Evolutionary conservation across 768 basidiomycete species (phyloP), one percentile per base, ranked within the genome.

Genomic region (Clathrus columnatus): DNA sequence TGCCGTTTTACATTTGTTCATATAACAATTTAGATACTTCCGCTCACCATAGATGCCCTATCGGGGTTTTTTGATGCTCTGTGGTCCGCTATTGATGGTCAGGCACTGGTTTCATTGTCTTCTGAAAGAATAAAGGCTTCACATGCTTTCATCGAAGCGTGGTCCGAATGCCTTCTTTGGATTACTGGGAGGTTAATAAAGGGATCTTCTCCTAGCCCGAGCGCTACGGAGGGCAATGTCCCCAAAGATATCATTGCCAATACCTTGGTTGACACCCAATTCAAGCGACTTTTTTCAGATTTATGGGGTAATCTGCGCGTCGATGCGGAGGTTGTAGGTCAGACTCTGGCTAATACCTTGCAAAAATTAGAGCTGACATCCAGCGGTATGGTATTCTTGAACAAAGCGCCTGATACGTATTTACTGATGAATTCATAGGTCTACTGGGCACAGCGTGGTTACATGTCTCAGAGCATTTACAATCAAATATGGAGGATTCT

Each of bases 61-160:
- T 60, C 71, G 2, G 73, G 75, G 26, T 70, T 95, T 43, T 87
- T 91, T 64, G 69, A 73, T 0, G 80, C 89, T 0, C 83, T 97
- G 62, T 96, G 93, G 91, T 78, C 82, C 16, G 91, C 89, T 0
- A 67, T 90, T 1, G 83, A 87, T 50, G 79, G 80, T 5, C 78
- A 81, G 21, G 81, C 85, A 0, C 73, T 88, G 4, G 79, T 75
- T 30, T 73, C 81, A 0, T 73, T 85, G 42, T 47, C 54, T 29
- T 47, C 54, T 6, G 54, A 55, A 29, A 45, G 44, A n/a, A 45
- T 36, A 8, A 74, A 83, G 48, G 72, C 77, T 10, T 78, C 78
- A 4, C 76, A 82, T 0, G 83, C 88, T 8, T 87, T 92, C 68
- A 69, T 86, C 17, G 74, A 79, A 0, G 77, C 87, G 0, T 62